Percentiles rank a stretch among this genome's conserved stretches.
Evolutionary conservation across 805 yeast species (phyloP).

Genomic region (Nakazawaea laoshanensis): DNA sequence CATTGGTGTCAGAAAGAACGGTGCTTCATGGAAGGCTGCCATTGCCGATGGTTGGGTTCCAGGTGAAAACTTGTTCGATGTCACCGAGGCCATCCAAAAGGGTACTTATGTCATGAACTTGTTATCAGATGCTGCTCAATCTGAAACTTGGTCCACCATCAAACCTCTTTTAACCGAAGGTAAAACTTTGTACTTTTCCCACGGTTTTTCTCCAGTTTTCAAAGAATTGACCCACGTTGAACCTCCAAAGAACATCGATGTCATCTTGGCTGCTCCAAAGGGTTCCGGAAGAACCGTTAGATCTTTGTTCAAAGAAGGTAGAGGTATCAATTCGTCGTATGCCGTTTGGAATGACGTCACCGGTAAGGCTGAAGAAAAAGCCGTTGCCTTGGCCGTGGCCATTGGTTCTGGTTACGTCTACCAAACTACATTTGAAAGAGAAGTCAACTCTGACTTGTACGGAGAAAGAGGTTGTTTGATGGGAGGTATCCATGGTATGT

Average conservation of each 20-base stretch:
- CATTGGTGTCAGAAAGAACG: constrained; percentile 96
- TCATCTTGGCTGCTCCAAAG: constrained; percentile 98
- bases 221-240: constrained; percentile 94
- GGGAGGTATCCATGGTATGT: constrained; percentile 99
- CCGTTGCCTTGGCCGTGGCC: constrained; percentile 97
- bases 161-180: constrained; percentile 93
- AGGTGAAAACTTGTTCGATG: constrained; percentile 95
- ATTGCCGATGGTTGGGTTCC: constrained; percentile 99
- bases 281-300: constrained; percentile 99
- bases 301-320: constrained; percentile 98
- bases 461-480: constrained; percentile 99
- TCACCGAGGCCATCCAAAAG: constrained; percentile 81
- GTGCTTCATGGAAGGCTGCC: constrained; percentile 99
- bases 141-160: constrained; percentile 89
- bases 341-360: constrained; percentile 99
- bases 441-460: constrained; percentile 97
- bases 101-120: constrained; percentile 97
- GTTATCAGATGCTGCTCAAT: constrained; percentile 98
- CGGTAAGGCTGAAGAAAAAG: constrained; percentile 99
- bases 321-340: constrained; percentile 99
- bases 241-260: constrained; percentile 91
- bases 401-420: constrained; percentile 99
- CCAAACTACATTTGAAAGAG: constrained; percentile 99
- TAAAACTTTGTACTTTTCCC: constrained; percentile 97
- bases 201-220: constrained; percentile 99